Evolutionary conservation across 768 basidiomycete species (phyloP).

Genomic region (Boletus vermiculosoides): DNA sequence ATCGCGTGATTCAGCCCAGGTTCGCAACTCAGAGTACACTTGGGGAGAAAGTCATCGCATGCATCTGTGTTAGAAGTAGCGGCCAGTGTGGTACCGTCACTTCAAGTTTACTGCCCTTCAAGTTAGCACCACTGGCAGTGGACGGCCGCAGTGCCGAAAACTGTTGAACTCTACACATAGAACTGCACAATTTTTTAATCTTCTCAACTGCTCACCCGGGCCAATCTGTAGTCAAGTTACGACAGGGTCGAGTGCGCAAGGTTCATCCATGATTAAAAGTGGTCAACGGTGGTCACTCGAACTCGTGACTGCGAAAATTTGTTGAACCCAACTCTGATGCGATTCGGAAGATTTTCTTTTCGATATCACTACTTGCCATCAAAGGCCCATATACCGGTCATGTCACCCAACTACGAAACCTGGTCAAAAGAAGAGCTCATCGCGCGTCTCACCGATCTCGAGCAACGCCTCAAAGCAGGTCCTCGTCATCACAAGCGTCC

Average conservation of each 20-base stretch:
- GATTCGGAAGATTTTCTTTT: conserved; percentile 31
- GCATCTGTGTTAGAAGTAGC: no score
- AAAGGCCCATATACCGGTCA: conserved; percentile 29
- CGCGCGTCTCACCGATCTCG: conserved; percentile 57
- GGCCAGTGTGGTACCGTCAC: no score
- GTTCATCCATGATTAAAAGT: neutral
- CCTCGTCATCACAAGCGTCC: conserved; percentile 10
- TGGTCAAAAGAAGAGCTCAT: conserved; percentile 74
- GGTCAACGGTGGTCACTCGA: neutral
- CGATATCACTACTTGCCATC: conserved; percentile 35
- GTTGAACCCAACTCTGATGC: conserved; percentile 20
- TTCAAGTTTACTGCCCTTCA: no score
- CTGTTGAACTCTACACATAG: no score
- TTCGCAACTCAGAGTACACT: no score
- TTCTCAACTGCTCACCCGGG: neutral
- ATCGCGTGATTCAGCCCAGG: no score
- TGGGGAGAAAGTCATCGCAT: no score
- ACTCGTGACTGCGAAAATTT: neutral
- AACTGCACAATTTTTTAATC: neutral
- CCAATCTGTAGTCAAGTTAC: neutral
- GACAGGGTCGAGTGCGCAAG: neutral
- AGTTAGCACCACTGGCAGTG: no score
- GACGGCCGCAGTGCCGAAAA: no score
- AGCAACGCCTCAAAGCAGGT: conserved; percentile 29
- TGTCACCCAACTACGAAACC: conserved; percentile 47